These are phyloP conservation scores for Hypomontagnella monticulosa DNA, from an alignment of 495 filamentous ascomycete genomes.

Conservation along the genomic window DNA sequence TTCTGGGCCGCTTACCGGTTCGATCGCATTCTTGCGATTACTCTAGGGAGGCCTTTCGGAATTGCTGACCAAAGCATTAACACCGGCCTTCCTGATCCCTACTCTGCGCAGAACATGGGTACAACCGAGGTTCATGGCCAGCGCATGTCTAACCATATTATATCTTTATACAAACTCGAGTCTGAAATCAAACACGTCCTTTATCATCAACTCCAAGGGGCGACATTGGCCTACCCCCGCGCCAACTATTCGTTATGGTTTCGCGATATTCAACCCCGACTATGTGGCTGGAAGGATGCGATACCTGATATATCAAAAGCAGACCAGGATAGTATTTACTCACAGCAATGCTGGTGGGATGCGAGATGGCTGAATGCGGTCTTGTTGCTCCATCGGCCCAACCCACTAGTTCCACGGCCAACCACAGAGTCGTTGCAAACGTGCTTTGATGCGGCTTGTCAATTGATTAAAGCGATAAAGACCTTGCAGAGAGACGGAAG, in stretches of 20 bases:
- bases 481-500: constrained; percentile 39
- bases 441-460: constrained; percentile 39
- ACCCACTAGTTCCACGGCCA: constrained; percentile 28
- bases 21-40: constrained; percentile 40
- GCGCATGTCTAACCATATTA: constrained; percentile 39
- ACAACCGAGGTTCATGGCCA: constrained; percentile 34
- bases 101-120: constrained; percentile 18
- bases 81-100: constrained; percentile 34
- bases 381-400: constrained; percentile 40
- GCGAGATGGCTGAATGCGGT: constrained; percentile 37
- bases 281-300: constrained; percentile 34
- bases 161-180: constrained; percentile 34
- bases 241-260: constrained; percentile 40
- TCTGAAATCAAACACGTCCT: constrained; percentile 43
- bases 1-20: constrained; percentile 42
- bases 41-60: constrained; percentile 41
- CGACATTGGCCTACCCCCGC: constrained; percentile 37
- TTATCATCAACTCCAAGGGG: constrained; percentile 30
- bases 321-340: constrained; percentile 38
- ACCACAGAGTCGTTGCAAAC: constrained; percentile 34
- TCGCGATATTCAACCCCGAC: constrained; percentile 41
- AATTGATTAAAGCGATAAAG: constrained; percentile 37
- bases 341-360: constrained; percentile 41
- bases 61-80: constrained; percentile 39
- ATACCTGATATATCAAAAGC: constrained; percentile 36